Conservation (phyloP, 2,329 filamentous ascomycete species). For the Chaetothyriales sp. region DNA sequence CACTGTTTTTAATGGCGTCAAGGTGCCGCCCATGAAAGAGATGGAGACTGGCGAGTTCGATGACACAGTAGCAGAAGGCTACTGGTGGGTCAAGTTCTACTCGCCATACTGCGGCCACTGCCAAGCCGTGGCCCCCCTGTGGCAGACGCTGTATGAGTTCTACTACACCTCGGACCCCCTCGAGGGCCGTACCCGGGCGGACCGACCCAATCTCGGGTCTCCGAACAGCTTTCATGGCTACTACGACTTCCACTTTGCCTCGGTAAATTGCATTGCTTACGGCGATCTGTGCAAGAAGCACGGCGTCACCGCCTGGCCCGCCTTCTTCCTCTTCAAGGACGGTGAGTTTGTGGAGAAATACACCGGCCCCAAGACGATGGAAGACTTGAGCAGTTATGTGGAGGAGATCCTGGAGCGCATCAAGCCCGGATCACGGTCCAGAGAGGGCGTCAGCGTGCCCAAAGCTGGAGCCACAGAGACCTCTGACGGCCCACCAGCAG, state of each 20-base stretch:
- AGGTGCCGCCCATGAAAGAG: slow-evolving; percentile 38
- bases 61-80: slow-evolving; percentile 36
- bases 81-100: slow-evolving; percentile 42
- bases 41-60: slow-evolving; percentile 36
- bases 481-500: slow-evolving; percentile 28
- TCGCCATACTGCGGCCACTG: slow-evolving; percentile 55
- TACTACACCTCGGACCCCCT: slow-evolving; percentile 73
- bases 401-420: slow-evolving; percentile 65
- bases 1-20: slow-evolving; percentile 38
- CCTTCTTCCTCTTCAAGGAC: slow-evolving; percentile 66
- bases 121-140: slow-evolving; percentile 64
- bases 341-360: slow-evolving; percentile 53
- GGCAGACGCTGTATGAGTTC: slow-evolving; percentile 87
- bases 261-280: slow-evolving; percentile 72
- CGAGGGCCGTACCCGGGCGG: slow-evolving; percentile 33
- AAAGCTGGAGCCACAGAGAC: slow-evolving; percentile 49
- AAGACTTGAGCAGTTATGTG: slow-evolving; percentile 52
- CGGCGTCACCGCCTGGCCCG: slow-evolving; percentile 58
- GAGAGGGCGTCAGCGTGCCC: slow-evolving; percentile 53
- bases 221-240: slow-evolving; percentile 61
- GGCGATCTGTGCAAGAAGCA: slow-evolving; percentile 62
- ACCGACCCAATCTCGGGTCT: slow-evolving; percentile 35
- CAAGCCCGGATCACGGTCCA: slow-evolving; percentile 66
- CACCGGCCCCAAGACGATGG: slow-evolving; percentile 54
- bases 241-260: slow-evolving; percentile 81